Conservation (phyloP, 257 asterid species). For the Solanum chiquidenum region DNA sequence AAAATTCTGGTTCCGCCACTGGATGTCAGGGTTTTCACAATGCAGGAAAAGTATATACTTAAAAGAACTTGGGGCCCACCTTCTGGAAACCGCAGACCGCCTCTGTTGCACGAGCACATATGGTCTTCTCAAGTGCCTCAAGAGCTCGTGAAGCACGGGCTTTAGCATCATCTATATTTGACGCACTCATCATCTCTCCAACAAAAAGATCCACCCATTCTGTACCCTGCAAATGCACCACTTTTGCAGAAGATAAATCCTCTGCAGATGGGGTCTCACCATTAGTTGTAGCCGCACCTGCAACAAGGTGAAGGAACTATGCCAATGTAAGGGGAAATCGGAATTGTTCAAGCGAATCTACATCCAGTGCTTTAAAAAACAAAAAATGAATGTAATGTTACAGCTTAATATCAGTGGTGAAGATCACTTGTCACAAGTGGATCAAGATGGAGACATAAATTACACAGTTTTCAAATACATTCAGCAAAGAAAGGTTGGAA, state of each 20-base stretch:
- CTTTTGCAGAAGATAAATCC: slow-evolving; percentile 13
- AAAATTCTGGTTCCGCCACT: no score
- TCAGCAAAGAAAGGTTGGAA: not conserved
- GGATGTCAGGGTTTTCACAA: not conserved
- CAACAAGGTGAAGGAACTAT: not conserved
- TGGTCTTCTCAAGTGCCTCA: slow-evolving; percentile 31
- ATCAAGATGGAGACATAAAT: not conserved
- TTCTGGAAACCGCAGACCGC: slow-evolving; percentile 46
- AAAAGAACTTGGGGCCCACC: slow-evolving; percentile 21
- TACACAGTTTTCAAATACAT: not conserved
- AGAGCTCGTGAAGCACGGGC: slow-evolving; percentile 33
- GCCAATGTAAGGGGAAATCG: not conserved
- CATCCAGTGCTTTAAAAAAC: not conserved
- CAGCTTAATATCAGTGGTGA: not conserved
- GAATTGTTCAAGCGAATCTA: not conserved
- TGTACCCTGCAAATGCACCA: slow-evolving; percentile 12
- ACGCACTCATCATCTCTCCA: slow-evolving; percentile 34
- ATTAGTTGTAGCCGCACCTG: slow-evolving; percentile 22
- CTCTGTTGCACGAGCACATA: slow-evolving; percentile 29
- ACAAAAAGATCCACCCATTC: slow-evolving; percentile 41
- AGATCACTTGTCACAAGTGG: not conserved
- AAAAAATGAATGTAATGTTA: not conserved
- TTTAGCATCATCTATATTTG: slow-evolving; percentile 33
- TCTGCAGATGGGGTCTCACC: slow-evolving; percentile 23
- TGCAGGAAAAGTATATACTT: not conserved